Percentiles rank a stretch among this genome's conserved stretches.
Conservation (phyloP, 2,329 filamentous ascomycete genomes). For the Epichloe elymi region DNA sequence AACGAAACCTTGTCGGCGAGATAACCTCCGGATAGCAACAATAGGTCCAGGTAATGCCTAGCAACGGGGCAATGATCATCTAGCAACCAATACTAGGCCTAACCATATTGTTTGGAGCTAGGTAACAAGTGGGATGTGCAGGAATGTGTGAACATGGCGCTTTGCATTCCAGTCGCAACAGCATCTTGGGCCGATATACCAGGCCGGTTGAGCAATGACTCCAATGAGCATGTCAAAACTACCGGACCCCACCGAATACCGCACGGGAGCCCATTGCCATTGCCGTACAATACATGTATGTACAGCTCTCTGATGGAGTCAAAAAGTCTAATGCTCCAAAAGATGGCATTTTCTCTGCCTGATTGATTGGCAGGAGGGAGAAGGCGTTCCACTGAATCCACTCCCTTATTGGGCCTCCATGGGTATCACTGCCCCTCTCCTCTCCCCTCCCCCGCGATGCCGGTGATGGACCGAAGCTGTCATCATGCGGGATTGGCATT, state of each 20-base stretch:
- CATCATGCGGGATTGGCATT: slow-evolving; percentile 1
- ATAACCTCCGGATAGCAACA: slow-evolving; percentile 5
- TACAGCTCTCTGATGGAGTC: neutral
- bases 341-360: neutral
- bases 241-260: slow-evolving; percentile 1
- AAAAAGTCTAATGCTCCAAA: neutral
- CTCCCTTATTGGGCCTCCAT: neutral
- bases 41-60: slow-evolving; percentile 4
- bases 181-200: slow-evolving; percentile 3
- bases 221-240: slow-evolving; percentile 2
- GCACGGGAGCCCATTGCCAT: slow-evolving; percentile 1
- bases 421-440: neutral
- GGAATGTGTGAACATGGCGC: slow-evolving; percentile 8
- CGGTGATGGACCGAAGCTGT: neutral
- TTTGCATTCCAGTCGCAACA: slow-evolving; percentile 7
- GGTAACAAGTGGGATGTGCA: slow-evolving; percentile 4
- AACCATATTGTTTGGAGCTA: slow-evolving; percentile 5
- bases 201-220: neutral
- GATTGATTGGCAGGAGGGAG: neutral
- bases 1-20: slow-evolving; percentile 5
- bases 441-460: neutral
- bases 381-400: neutral
- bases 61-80: slow-evolving; percentile 7
- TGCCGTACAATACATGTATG: neutral
- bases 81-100: slow-evolving; percentile 6